A percentile compares a stretch with the other conserved stretches of the same genome.
Conservation (phyloP, 2,329 filamentous ascomycete genomes). For the Cladosporium sp. region DNA sequence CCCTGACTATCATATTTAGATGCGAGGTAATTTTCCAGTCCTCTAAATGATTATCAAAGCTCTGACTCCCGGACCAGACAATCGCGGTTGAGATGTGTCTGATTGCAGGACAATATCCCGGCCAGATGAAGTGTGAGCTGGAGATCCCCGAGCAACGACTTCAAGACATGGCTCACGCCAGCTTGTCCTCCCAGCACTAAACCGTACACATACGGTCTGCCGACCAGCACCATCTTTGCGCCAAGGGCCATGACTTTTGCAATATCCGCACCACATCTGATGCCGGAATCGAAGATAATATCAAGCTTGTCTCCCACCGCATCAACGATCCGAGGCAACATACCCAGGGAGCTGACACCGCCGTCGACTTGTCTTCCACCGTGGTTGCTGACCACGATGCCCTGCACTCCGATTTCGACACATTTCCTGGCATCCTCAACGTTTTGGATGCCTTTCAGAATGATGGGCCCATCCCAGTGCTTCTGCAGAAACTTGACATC, state of each 20-base stretch:
- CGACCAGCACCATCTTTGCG: constrained; percentile 56
- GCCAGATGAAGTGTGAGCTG: constrained; percentile 20
- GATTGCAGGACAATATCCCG: constrained; percentile 7
- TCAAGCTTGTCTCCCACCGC: constrained; percentile 49
- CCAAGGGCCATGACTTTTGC: constrained; percentile 53
- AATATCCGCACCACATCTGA: constrained; percentile 48
- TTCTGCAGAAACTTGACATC: constrained; percentile 55
- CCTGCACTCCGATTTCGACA: constrained; percentile 44
- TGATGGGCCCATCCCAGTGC: constrained; percentile 62
- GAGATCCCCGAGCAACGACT: constrained; percentile 18
- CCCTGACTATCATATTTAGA: too few species aligned
- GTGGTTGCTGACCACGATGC: constrained; percentile 53
- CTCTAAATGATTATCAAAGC: too few species aligned
- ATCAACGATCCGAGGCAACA: constrained; percentile 60
- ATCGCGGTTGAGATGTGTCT: constrained; percentile 4
- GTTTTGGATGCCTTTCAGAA: constrained; percentile 57
- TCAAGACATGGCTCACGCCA: constrained; percentile 44
- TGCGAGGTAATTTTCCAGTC: too few species aligned
- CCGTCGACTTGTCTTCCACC: constrained; percentile 51
- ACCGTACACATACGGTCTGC: constrained; percentile 58
- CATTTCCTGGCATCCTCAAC: constrained; percentile 47
- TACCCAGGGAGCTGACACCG: constrained; percentile 47
- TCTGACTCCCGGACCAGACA: constrained; percentile 1
- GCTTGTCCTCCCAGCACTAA: constrained; percentile 53
- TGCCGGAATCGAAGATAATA: constrained; percentile 50